Evolutionary conservation across 441 rosid species (phyloP), one percentile per base, ranked within the genome.

Genomic region (Bruguiera hainesii): DNA sequence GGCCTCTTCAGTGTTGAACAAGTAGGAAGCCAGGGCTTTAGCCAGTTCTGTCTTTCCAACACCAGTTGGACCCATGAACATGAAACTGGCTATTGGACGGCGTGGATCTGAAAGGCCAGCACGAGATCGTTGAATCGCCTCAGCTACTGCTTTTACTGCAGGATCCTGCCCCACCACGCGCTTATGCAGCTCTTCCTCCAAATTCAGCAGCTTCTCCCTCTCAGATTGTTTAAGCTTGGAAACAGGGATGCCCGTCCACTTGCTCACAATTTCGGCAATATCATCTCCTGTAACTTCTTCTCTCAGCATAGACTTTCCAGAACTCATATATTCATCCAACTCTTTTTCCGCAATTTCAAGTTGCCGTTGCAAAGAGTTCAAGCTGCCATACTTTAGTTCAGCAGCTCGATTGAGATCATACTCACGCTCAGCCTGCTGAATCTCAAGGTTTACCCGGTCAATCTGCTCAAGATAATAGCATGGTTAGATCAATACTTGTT

Each of bases 21-120:
- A 6, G 70, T 90, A 89, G 28, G 98, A 85, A 23, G 99, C 98
- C 23, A 96, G 85, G 52, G 97, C 89, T 80, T 93, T 93, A 5
- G 99, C 98, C 64, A 96, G 71, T 76, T 96, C 98, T 11, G 99
- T 96, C 83, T 96, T 96, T 16, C 99, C 98, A 67, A 96, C 98
- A 73, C 99, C 98, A 26, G 99, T 93, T 21, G 99, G 98, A 63
- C 99, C 99, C 97, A 91, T 93, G 72, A 96, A 91, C 98, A 96
- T 93, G 82, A 96, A 89, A 72, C 96, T 87, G 64, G 99, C 98
- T 37, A 96, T 96, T 37, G 99, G 99, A 65, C 97, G 92, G 20
- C 84, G 86, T 59, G 99, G 99, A 76, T 96, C 99, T 6, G 98
- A 86, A 20, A 95, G 90, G 51, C 98, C 98, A 23, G 96, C 97